Evolutionary conservation across 768 basidiomycete genomes (phyloP), one percentile per base, ranked within the genome.

Genomic region (Boletus sp.): DNA sequence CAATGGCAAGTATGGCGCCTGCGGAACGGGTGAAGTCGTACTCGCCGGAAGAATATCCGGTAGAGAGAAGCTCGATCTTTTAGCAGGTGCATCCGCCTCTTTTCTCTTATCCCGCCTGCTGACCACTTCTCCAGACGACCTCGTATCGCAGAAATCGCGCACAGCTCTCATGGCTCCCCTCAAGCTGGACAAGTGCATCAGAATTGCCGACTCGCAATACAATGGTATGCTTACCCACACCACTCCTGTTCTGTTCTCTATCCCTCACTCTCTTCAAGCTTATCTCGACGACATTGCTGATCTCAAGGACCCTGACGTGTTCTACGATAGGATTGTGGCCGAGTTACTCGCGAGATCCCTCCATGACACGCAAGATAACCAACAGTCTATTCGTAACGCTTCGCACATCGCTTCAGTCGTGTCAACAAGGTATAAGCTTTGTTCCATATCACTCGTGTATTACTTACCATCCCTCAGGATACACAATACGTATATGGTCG

Each of bases 401-500:
- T 76, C 75, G 13, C 75, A 79, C 58, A 71, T 88, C 34, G 86
- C 86, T 17, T 78, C 75, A 47, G 25, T 25, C 25, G 25, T 88
- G 41, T 77, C 79, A n/a, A 79, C 80, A 52, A 83, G 78, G 88
- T 86, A 67, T 14, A 10, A 67, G 50, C 45, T 55, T 17, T 32
- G 34, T 34, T 59, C 30, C 27, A 8, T 53, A 50, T 55, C 19
- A 15, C 49, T 23, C 33, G 46, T 17, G 25, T 51, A 19, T 37
- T 3, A 52, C 56, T 29, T 27, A 60, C 50, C 51, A 37, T 57
- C 25, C 33, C 48, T 39, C 61, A 93, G 90, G 69, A 77, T 93
- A 50, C 90, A 93, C 69, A 93, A 93, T 65, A 70, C 82, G 8
- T 91, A 90, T 68, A 82, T 88, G 80, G 76, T 92, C 33, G 87